These are phyloP conservation scores for Entomortierella chlamydospora DNA, from an alignment of 192 early-diverging fungal species.

Conservation along the genomic window DNA sequence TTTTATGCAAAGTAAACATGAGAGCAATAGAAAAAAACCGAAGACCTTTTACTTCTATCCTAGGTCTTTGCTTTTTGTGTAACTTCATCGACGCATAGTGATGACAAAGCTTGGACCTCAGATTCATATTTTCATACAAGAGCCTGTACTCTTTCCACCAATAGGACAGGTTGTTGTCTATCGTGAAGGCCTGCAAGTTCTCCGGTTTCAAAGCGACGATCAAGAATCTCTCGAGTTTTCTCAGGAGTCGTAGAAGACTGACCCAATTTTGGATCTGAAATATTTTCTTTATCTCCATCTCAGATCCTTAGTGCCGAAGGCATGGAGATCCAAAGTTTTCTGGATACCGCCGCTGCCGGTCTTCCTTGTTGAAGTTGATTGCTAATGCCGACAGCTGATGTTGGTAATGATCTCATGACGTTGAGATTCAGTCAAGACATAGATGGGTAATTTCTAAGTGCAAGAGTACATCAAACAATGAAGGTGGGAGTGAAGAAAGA, in stretches of 20 bases:
- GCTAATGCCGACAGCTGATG: too few species aligned
- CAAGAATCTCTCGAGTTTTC: background rate
- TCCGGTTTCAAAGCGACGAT: conserved; percentile 7
- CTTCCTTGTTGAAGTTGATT: conserved; percentile 9
- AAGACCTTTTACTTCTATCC: too few species aligned
- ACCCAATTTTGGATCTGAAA: background rate
- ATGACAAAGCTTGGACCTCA: too few species aligned
- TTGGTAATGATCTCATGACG: too few species aligned
- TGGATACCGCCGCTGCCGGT: background rate
- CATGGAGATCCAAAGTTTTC: background rate
- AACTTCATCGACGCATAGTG: too few species aligned
- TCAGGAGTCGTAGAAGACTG: conserved; percentile 1
- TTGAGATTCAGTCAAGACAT: too few species aligned
- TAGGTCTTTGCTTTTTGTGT: too few species aligned
- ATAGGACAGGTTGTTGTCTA: conserved; percentile 16
- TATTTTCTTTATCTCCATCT: conserved; percentile 5
- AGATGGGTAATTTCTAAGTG: too few species aligned
- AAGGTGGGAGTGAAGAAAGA: too few species aligned
- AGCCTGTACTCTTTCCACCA: conserved; percentile 2
- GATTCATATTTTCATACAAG: background rate
- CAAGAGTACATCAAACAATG: too few species aligned
- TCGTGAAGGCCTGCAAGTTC: conserved; percentile 7
- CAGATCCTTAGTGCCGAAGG: conserved; percentile 1
- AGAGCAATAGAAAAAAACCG: too few species aligned
- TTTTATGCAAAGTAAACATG: too few species aligned